Evolutionary conservation across 176 grass and related monocot species (phyloP), one percentile per base, ranked within the genome.

Genomic region (Lolium multiflorum): DNA sequence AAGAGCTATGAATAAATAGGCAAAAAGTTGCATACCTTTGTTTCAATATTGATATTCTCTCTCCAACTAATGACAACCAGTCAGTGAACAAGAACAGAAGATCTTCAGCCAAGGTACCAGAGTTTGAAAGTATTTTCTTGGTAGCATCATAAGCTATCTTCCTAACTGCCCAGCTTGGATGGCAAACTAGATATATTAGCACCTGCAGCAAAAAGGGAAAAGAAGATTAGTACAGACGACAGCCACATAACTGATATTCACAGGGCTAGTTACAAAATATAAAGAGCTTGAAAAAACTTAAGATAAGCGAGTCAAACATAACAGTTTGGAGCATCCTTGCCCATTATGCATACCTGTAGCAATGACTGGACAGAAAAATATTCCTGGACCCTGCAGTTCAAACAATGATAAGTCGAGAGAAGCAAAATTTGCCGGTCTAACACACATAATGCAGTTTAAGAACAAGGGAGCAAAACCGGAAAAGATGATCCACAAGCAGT

Each of bases 161-260:
- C 74, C 96, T 87, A 77, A 95, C 90, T 81, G 90, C 91, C 93
- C 93, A 95, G 87, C 88, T 94, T 71, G 93, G 93, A 94, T 98
- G 93, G 57, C 93, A 98, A 80, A 91, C 68, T 85, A 98, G 87
- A 92, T 94, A 90, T 81, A 95, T 89, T 71, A 91, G 37, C 66
- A 95, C 63, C 93, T 98, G 88, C 66, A 57, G 31, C 21, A 49
- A 43, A 80, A 93, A 28, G 22, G 14, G 41, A 83, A 71, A 28
- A 28, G 62, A 51, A 14, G 77, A 83, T 83, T 75, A 90, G 86
- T 76, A 81, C 41, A 74, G n/a, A 56, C 7, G 65, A 49, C 67
- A 54, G 38, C 37, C 12, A 74, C 37, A 68, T 16, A 74, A 24
- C 25, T 39, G 21, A 61, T 77, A 63, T n/a, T 57, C 9, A 38